A percentile compares a stretch with the other conserved stretches of the same genome.
Evolutionary conservation across 768 basidiomycete genomes (phyloP).

Genomic region (Sistotremastrum niveocremeum): DNA sequence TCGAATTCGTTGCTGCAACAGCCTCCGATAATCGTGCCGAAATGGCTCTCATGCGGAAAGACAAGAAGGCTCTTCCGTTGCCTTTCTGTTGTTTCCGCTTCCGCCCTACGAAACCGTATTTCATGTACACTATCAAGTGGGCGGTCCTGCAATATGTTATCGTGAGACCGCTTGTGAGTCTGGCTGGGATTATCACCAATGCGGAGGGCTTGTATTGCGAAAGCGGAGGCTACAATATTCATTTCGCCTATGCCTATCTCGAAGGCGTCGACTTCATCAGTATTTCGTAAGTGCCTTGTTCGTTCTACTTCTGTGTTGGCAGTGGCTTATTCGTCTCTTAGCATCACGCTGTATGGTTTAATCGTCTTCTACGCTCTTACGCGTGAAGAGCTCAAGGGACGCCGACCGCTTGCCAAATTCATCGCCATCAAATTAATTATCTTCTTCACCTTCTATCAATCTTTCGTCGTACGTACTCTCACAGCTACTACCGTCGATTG

Average conservation of each 20-base stretch:
- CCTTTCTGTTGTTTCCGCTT: conserved; percentile 30
- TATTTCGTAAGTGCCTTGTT: conserved; percentile 42
- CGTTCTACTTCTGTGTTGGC: neutral
- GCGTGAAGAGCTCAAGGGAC: conserved; percentile 62
- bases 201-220: conserved; percentile 56
- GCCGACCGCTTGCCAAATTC: conserved; percentile 75
- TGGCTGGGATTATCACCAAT: conserved; percentile 71
- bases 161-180: conserved; percentile 51
- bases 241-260: conserved; percentile 58
- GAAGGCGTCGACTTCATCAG: conserved; percentile 65
- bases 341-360: conserved; percentile 77
- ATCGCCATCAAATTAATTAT: conserved; percentile 77
- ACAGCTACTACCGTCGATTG: neutral
- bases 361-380: conserved; percentile 74
- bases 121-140: conserved; percentile 40
- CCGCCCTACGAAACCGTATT: neutral
- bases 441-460: conserved; percentile 83
- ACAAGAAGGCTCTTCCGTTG: conserved; percentile 58
- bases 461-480: conserved; percentile 44
- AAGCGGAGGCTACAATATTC: conserved; percentile 39
- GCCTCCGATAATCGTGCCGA: conserved; percentile 47
- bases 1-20: conserved; percentile 73
- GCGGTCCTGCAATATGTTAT: conserved; percentile 81
- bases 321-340: conserved; percentile 12
- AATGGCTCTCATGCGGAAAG: conserved; percentile 63